Evolutionary conservation across 768 basidiomycete genomes (phyloP).

Genomic region (Tulasnella sp.): DNA sequence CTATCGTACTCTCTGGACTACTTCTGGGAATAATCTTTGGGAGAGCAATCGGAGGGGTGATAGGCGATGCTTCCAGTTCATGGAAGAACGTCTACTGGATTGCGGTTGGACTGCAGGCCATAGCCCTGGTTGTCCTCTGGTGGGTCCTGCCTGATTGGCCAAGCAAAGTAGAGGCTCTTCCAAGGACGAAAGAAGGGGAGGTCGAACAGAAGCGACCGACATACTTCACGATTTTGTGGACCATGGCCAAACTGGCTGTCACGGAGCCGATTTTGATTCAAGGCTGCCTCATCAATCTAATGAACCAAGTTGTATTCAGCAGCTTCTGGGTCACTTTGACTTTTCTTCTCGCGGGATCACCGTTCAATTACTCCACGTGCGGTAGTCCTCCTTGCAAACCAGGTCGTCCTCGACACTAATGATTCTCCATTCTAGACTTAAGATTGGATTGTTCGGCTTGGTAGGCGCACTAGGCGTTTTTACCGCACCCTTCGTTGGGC

Average conservation of each 20-base stretch:
- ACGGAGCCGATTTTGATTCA: constrained; percentile 80
- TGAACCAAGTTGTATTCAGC: constrained; percentile 32
- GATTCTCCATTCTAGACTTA: constrained; percentile 39
- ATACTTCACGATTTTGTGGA: constrained; percentile 43
- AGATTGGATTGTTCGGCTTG: constrained; percentile 71
- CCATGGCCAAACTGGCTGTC: constrained; percentile 70
- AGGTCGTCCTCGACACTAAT: neutral
- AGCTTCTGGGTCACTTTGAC: constrained; percentile 59
- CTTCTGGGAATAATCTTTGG: constrained; percentile 73
- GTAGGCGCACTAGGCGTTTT: constrained; percentile 62
- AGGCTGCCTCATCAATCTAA: constrained; percentile 37
- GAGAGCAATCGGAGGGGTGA: constrained; percentile 68
- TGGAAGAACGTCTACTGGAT: constrained; percentile 53
- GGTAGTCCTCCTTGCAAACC: constrained; percentile 14
- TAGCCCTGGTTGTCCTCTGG: constrained; percentile 40
- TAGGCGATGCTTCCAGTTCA: constrained; percentile 60
- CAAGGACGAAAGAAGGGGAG: neutral
- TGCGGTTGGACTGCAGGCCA: constrained; percentile 39
- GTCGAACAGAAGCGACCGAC: constrained; percentile 37
- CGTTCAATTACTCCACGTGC: constrained; percentile 42
- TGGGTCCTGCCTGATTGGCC: constrained; percentile 44
- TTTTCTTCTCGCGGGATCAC: constrained; percentile 44
- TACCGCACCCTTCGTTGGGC: constrained; percentile 65
- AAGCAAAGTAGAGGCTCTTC: constrained; percentile 35
- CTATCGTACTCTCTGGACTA: constrained; percentile 50